Percentiles rank a stretch among this genome's conserved stretches.
phyloP scores from a whole-genome alignment of 352 stramenopile genomes.

The Phytophthora melonis region DNA sequence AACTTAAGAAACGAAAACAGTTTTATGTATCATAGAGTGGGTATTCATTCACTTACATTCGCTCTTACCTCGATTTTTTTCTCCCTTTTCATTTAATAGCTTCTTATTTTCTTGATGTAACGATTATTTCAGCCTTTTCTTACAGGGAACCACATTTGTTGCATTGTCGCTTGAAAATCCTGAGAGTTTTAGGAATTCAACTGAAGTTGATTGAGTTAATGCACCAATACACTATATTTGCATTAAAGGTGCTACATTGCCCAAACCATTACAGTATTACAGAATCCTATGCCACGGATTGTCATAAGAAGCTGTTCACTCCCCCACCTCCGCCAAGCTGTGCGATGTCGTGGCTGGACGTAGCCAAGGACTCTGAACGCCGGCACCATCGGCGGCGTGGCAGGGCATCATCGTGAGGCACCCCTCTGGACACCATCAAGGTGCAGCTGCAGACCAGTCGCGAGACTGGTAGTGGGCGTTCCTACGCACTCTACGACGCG shows the following conservation, averaged over 20 bases:
- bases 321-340: neutral
- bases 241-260: neutral
- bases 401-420: constrained; percentile 82
- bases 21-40: too few species aligned
- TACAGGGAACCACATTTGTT: too few species aligned
- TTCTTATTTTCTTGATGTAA: too few species aligned
- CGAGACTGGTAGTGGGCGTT: constrained; percentile 42
- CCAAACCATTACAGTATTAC: neutral
- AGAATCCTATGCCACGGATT: neutral
- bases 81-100: too few species aligned
- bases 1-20: constrained; percentile 11
- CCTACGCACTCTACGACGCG: constrained; percentile 59
- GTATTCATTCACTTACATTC: too few species aligned
- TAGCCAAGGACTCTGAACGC: constrained; percentile 87
- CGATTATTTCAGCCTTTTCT: too few species aligned
- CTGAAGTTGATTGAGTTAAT: neutral
- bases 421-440: constrained; percentile 89
- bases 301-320: neutral
- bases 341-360: constrained; percentile 82
- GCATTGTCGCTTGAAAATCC: too few species aligned
- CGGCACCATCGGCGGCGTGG: constrained; percentile 82
- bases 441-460: constrained; percentile 80
- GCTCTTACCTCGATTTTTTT: too few species aligned
- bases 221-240: too few species aligned
- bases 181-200: too few species aligned